Evolutionary conservation across 2,329 filamentous ascomycete genomes (phyloP), one percentile per base, ranked within the genome.

Genomic region (Colletotrichum sp.): DNA sequence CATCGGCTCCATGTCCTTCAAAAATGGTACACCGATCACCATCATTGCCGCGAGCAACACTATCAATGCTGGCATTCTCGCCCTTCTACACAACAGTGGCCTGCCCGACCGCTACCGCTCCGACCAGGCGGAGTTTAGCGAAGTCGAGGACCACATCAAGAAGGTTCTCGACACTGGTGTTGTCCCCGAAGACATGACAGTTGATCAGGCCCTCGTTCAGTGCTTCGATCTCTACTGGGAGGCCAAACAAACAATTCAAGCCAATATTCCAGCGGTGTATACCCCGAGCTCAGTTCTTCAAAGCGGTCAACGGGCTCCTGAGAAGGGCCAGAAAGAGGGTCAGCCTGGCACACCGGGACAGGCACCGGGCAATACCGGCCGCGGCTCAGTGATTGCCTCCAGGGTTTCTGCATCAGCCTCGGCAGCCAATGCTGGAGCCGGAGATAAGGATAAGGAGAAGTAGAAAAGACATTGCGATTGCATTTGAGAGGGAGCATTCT

Each of bases 61-160:
- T 1, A 80, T 89, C 71, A 83, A 86, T 55, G 87, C 89, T 9
- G 89, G 89, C 3, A 79, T 90, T 8, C 83, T 91, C 6, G 89
- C 88, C 4, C 82, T 90, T 19, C 78, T 91, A 73, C 88, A 90
- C 81, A 90, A 90, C 79, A 90, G 88, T 74, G 89, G 89, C 2
- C 79, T 91, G 22, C 89, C 89, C 4, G 87, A 90, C 75, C 82
- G 88, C 9, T 90, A 90, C 77, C 85, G 88, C 32, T 86, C 86
- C 66, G 85, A 90, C 78, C 86, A 86, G 78, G 84, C 86, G 32
- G 87, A 90, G 79, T 90, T 90, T 78, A 83, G 84, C 68, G 84
- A 86, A 52, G 82, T 90, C 32, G 88, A 90, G 77, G 87, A 90
- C 74, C 84, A 87, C 78, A 84, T 91, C 79, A 88, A 88, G 79